Evolutionary conservation across 805 yeast species (phyloP), one percentile per base, ranked within the genome.

Genomic region (Candida krabiensis): DNA sequence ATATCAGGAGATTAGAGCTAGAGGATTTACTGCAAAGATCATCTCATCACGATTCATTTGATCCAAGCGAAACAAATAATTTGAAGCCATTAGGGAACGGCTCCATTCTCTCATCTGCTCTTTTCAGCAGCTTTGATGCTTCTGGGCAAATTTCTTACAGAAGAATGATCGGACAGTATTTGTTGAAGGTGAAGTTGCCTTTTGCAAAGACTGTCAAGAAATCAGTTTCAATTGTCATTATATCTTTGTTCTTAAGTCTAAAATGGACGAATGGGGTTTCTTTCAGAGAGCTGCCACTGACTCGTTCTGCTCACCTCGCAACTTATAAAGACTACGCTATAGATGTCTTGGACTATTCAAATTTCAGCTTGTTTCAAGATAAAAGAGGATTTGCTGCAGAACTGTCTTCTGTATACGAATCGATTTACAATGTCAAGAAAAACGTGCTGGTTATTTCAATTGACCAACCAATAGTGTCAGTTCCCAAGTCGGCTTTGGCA

Each of bases 1-100:
- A 87, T 61, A 62, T 80, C 21, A 72, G 80, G 32, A 69, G 87
- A 37, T 57, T 74, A 19, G 90, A 83, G 47, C 66, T 82, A 13
- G 73, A 73, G 12, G 87, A 80, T 43, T 55, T 80, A 9, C 54
- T 75, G 33, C 67, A 55, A 39, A 34, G 47, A 17, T 40, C 53
- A 5, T 32, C 37, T 29, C 44, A 44, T 13, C 49, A 39, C 27
- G 52, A 48, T 23, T 32, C 36, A n/a, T n/a, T 31, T n/a, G 27
- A 35, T 9, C 19, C 28, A 13, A 29, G 32, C 15, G 33, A 35
- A 18, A 19, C 28, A 4, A 29, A 13, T 17, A 33, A 28, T 9
- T 28, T 49, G 30, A 46, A 46, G 29, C 46, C 54, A 2, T 35
- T 54, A 6, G 58, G 56, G 13, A 44, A 32, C 21, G 56, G 55